Evolutionary conservation across 495 filamentous ascomycete genomes (phyloP).

Genomic region (Schizothecium vesticola): DNA sequence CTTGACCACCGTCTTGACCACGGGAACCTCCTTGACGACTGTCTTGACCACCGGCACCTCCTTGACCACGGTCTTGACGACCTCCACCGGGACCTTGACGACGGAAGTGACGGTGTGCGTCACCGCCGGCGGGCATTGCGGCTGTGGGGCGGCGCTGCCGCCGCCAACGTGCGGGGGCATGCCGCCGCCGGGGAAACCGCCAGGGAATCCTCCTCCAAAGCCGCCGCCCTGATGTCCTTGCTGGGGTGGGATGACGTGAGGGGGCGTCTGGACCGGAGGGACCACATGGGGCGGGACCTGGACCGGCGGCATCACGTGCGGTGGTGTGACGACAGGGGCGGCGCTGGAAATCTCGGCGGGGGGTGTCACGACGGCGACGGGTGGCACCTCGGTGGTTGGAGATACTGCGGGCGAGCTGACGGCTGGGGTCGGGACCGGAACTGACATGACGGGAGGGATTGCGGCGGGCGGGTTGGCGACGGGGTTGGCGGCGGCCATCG

Average conservation of each 20-base stretch:
- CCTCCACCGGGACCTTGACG: not conserved
- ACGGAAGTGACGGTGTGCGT: not conserved
- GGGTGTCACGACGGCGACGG: not conserved
- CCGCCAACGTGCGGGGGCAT: not conserved
- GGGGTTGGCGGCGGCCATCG: constrained; percentile 8
- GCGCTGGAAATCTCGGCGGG: not conserved
- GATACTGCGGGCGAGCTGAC: not conserved
- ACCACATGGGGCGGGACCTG: not conserved
- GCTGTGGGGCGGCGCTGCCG: not conserved
- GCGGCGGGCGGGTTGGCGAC: not conserved
- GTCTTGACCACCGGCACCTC: not conserved
- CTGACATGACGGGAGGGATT: not conserved
- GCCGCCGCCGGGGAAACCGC: not conserved
- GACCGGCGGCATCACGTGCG: not conserved
- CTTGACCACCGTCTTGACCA: not conserved
- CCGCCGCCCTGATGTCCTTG: not conserved
- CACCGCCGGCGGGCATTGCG: not conserved
- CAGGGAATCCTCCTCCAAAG: not conserved
- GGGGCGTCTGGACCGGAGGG: not conserved
- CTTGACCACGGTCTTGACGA: not conserved
- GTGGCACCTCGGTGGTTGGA: not conserved
- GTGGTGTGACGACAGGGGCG: not conserved
- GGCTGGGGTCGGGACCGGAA: not conserved
- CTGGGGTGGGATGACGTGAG: not conserved
- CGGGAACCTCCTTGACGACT: not conserved